Conservation (phyloP, 2,329 filamentous ascomycete species). For the Aspergillus texensis region DNA sequence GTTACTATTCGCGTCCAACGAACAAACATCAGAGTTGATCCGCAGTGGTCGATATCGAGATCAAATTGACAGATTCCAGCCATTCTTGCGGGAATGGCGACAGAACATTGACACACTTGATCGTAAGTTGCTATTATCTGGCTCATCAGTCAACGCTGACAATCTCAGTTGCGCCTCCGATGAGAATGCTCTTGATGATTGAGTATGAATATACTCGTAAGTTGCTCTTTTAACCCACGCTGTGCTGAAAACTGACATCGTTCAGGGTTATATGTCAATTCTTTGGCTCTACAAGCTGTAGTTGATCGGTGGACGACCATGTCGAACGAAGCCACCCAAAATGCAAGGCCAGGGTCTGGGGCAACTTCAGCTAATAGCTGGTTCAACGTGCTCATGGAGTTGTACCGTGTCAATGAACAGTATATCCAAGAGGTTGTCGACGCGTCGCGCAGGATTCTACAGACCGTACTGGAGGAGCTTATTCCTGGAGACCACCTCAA, state of each 20-base stretch:
- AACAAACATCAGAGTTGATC: constrained; percentile 87
- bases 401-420: constrained; percentile 61
- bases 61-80: constrained; percentile 78
- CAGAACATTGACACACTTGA: constrained; percentile 78
- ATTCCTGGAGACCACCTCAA: constrained; percentile 61
- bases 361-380: constrained; percentile 36
- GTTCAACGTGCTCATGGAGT: constrained; percentile 45
- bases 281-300: constrained; percentile 88
- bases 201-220: constrained; percentile 92
- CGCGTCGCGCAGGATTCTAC: constrained; percentile 62
- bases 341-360: constrained; percentile 28
- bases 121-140: constrained; percentile 34
- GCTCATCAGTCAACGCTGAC: neutral
- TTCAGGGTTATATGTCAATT: constrained; percentile 78
- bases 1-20: constrained; percentile 80
- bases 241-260: constrained; percentile 18
- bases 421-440: constrained; percentile 67
- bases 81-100: constrained; percentile 77
- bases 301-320: constrained; percentile 89
- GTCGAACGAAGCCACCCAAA: constrained; percentile 42
- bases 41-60: constrained; percentile 81
- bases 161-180: constrained; percentile 55
- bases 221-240: constrained; percentile 18
- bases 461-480: constrained; percentile 61
- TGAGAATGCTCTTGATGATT: constrained; percentile 79